Evolutionary conservation across 2,329 filamentous ascomycete genomes (phyloP), one percentile per base, ranked within the genome.

Genomic region (Aspergillus arachidicola): DNA sequence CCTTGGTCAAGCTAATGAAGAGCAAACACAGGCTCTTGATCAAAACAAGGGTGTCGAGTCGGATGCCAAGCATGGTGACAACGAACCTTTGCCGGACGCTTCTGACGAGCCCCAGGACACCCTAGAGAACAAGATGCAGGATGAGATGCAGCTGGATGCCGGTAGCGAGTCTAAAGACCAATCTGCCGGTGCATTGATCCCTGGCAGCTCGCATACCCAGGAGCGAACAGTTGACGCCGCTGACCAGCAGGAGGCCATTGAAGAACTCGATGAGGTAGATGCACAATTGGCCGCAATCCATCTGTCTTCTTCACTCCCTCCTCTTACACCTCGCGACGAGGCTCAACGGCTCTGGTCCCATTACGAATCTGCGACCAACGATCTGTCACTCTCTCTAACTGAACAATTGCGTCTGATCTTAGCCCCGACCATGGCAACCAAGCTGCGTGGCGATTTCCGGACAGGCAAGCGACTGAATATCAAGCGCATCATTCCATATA

Each of bases 401-500:
- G 95, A 97, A 68, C 95, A 98, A 74, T 89, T 99, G 21, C 93
- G 95, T 30, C 88, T 99, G 16, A 98, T 99, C 72, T 89, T 99
- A 45, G 92, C 92, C 0, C 95, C 96, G 0, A 98, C 94, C 0
- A 89, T 96, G 59, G 94, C 94, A 1, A 98, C 95, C 43, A 99
- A 98, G 75, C 91, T 99, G 66, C 94, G 94, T 2, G 95, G 95
- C 50, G 93, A 96, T 69, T 98, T 96, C 86, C 92, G 95, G 69
- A 99, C 95, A 0, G 95, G 95, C 66, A 99, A 99, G 78, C 91
- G 95, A 0, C 92, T 99, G 71, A 99, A 98, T 80, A 97, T 99
- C 83, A 98, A 98, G 80, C 93, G 94, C 70, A 99, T 99, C 80
- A 99, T 99, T 72, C 95, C 96, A 0, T 99, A 99, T 81, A 98